Conservation (phyloP, 2,329 filamentous ascomycete species). For the Endoconidiophora laricicola region DNA sequence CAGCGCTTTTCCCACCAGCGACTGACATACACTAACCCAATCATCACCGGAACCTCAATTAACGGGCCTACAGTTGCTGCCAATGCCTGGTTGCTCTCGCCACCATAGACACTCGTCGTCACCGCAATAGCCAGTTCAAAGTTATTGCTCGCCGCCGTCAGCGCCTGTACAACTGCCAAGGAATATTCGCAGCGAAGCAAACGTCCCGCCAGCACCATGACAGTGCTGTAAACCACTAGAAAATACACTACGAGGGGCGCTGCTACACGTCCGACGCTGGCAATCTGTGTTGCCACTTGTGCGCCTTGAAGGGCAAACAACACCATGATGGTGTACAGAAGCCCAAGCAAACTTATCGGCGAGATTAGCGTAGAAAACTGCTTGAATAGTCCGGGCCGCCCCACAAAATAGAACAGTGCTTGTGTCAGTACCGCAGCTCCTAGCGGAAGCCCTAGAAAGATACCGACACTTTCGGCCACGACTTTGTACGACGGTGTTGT, state of each 20-base stretch:
- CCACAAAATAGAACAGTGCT: background rate
- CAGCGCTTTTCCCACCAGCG: constrained; percentile 36
- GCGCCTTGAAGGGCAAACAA: constrained; percentile 69
- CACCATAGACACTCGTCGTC: constrained; percentile 64
- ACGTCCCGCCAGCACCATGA: constrained; percentile 42
- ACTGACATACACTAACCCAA: constrained; percentile 61
- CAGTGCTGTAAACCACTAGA: constrained; percentile 52
- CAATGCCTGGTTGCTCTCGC: constrained; percentile 61
- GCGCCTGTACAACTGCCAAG: constrained; percentile 59
- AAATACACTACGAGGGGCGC: constrained; percentile 77
- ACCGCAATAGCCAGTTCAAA: constrained; percentile 87
- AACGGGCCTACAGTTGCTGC: constrained; percentile 71
- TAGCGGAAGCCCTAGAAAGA: constrained; percentile 73
- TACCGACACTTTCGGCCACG: constrained; percentile 65
- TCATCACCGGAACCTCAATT: constrained; percentile 70
- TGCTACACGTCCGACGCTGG: constrained; percentile 64
- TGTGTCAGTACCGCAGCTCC: constrained; percentile 65
- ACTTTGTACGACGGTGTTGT: constrained; percentile 47
- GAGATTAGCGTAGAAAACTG: constrained; percentile 54
- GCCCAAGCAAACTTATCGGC: constrained; percentile 64
- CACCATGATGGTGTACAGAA: constrained; percentile 75
- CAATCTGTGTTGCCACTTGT: constrained; percentile 66
- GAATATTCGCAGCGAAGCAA: constrained; percentile 55
- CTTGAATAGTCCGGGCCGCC: constrained; percentile 29
- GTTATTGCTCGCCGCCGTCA: constrained; percentile 83